A percentile compares a stretch with the other conserved stretches of the same genome.
Conservation (phyloP, 495 filamentous ascomycete species). For the Talaromyces liani region DNA sequence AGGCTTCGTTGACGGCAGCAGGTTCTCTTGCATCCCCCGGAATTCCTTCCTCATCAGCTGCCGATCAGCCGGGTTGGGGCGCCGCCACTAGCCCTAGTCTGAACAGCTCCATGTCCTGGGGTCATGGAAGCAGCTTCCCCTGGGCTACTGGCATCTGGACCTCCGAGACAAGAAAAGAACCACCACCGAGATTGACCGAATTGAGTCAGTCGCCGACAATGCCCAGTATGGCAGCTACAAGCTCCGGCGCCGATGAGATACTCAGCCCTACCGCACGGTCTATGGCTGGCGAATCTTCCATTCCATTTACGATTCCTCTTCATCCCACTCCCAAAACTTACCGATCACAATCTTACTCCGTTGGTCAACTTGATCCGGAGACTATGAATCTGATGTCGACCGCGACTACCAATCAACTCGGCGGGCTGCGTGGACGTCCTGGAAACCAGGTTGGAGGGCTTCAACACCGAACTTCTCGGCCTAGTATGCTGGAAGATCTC, state of each 20-base stretch:
- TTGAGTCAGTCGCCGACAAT: constrained; percentile 73
- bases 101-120: constrained; percentile 50
- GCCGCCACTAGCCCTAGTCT: constrained; percentile 35
- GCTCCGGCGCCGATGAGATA: constrained; percentile 39
- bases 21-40: constrained; percentile 65
- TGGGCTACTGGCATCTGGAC: constrained; percentile 79
- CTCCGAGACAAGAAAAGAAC: constrained; percentile 63
- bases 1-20: constrained; percentile 37
- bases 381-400: constrained; percentile 33
- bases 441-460: constrained; percentile 58
- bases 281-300: constrained; percentile 49
- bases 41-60: constrained; percentile 65
- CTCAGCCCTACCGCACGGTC: constrained; percentile 48
- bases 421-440: constrained; percentile 35
- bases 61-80: constrained; percentile 64
- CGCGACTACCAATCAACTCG: constrained; percentile 32
- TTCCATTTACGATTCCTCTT: constrained; percentile 84
- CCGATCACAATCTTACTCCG: constrained; percentile 93
- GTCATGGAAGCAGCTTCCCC: constrained; percentile 53
- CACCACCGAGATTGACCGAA: constrained; percentile 64
- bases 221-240: constrained; percentile 44
- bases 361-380: constrained; percentile 82
- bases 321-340: constrained; percentile 89
- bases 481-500: constrained; percentile 77
- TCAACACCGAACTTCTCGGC: constrained; percentile 76